Evolutionary conservation across 257 asterid genomes (phyloP), one percentile per base, ranked within the genome.

Genomic region (Paulownia fortunei): DNA sequence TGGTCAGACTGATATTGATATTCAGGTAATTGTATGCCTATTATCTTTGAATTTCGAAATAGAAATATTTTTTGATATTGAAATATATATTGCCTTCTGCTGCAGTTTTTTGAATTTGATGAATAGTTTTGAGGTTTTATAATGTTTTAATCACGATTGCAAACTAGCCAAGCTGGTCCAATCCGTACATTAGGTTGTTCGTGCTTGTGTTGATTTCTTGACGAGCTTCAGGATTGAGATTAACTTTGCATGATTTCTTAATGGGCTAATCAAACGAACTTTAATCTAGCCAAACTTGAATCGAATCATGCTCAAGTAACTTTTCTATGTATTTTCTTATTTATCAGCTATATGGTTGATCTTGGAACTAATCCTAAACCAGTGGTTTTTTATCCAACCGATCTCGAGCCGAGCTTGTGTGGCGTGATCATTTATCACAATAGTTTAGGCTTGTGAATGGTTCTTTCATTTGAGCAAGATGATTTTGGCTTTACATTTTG

Each of bases 1-100:
- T 83, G 87, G 88, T 32, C 97, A 89, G 87, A 89, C 92, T 56
- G 97, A 91, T 80, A 78, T 92, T 70, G 94, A 92, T 73, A 91
- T 92, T 74, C 97, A 92, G 97, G 98, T 92, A 71, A 71, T 69
- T 34, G 60, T 72, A 23, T 52, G 46, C 26, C 27, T 37, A 19
- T 39, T 49, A 18, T 82, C 69, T 42, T 62, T 46, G 41, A 13
- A 30, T 30, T 30, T 36, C 56, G 49, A 23, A 59, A 36, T 65
- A 39, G 54, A 49, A 36, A 56, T 72, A 59, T 59, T 3, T 23
- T 54, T 36, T 30, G 32, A 12, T 59, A 60, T 55, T 69, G 52
- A 69, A 42, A 42, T 77, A 41, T 3, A 4, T 30, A 56, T 52
- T 44, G 64, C 54, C 76, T 69, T 68, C 23, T 69, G 19, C 59